Base-by-base conservation (phyloP, 176 grass and related monocot species). In the Phragmites australis region DNA sequence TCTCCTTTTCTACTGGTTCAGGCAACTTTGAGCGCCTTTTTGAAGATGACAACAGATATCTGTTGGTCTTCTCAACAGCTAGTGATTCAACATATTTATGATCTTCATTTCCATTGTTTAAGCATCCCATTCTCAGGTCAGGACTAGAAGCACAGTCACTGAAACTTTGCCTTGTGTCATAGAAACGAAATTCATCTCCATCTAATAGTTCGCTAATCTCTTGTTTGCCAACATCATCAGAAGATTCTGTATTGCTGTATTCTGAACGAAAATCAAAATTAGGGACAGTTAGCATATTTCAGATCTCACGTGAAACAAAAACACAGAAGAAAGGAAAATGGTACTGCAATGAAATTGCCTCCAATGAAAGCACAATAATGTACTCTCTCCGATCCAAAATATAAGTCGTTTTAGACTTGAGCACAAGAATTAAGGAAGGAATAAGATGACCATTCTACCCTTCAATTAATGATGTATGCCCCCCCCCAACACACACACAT, bases 191-290 rank as follows among this genome's bases (percentile, higher is more conserved):
- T 26, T 94, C 86, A 9, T 93, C 90, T 77, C 89, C 88, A 52
- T 93, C 90, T 81, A 81, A 90, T 50, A 94, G 25, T 75, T 89
- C 85, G 26, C 85, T 85, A 71, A 83, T 54, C 65, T 94, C 96
- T 88, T 94, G 90, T 58, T 98, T 94, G 52, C 91, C 92, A 60
- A 74, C 65, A 43, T 98, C 96, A 78, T 94, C 95, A 63, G 92
- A 94, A 55, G 92, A 93, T 83, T 94, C 92, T 43, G 90, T 91
- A 50, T 93, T 97, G 85, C 92, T 94, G 80, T 94, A 97, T 75
- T 97, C 95, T 97, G 88, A 81, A 84, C 9, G 57, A 66, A 70
- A 82, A 66, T 32, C 27, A 85, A 19, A 81, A 66, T 58, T 64
- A 78, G 29, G 49, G 44, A 67, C 43, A 68, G 64, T 41, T 76